These are phyloP conservation scores for Harringtonia aguacate DNA, from an alignment of 2,329 filamentous ascomycete species.

Conservation along the genomic window DNA sequence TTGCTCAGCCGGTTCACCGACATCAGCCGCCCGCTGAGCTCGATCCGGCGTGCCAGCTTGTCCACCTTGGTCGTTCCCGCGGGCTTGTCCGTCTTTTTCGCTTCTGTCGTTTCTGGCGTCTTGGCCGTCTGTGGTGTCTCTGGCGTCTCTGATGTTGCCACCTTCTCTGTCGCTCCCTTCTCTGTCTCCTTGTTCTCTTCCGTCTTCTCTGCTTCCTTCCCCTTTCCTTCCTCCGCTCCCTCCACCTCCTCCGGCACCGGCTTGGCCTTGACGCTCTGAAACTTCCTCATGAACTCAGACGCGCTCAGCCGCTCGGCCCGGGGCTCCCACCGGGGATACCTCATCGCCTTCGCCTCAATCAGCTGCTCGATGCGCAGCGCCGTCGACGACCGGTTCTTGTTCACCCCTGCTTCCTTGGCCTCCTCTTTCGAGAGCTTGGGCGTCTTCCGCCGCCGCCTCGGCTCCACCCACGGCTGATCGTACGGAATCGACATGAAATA, in stretches of 20 bases:
- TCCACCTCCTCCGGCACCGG: too few relatives aligned
- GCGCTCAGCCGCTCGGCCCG: constrained; percentile 3
- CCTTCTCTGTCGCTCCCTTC: too few relatives aligned
- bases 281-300: constrained; percentile 6
- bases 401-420: too few relatives aligned
- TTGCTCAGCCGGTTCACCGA: constrained; percentile 61
- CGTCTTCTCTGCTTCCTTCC: too few relatives aligned
- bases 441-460: not conserved
- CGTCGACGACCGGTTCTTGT: constrained; percentile 12
- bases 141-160: too few relatives aligned
- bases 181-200: too few relatives aligned
- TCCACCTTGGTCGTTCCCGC: not conserved
- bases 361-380: constrained; percentile 40
- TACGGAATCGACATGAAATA: too few relatives aligned
- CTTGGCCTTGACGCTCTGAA: not conserved
- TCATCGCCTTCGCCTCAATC: constrained; percentile 32
- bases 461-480: too few relatives aligned
- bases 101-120: too few relatives aligned
- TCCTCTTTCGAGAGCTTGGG: not conserved
- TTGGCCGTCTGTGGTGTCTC: too few relatives aligned
- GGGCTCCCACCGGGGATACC: constrained; percentile 38
- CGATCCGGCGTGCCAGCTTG: constrained; percentile 4
- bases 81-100: too few relatives aligned
- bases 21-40: constrained; percentile 52
- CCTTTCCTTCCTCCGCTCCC: too few relatives aligned